A percentile compares a stretch with the other conserved stretches of the same genome.
Conservation (phyloP, 176 grass and related monocot species). For the Raddia guianensis region DNA sequence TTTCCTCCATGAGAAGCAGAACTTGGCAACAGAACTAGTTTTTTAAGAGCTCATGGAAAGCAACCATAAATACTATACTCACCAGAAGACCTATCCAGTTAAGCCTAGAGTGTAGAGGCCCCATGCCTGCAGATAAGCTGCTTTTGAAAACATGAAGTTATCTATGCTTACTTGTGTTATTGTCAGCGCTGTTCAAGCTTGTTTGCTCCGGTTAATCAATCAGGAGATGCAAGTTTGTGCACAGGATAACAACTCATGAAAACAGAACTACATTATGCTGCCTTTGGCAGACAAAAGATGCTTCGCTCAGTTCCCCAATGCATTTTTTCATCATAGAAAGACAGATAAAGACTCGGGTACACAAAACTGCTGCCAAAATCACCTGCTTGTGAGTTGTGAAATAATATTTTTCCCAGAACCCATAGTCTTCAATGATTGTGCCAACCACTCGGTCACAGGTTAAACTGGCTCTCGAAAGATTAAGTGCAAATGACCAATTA, state of each 20-base stretch:
- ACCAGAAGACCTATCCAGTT: slow-evolving; percentile 43
- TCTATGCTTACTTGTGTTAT: slow-evolving; percentile 35
- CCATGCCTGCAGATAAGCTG: slow-evolving; percentile 48
- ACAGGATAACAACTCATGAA: slow-evolving; percentile 4
- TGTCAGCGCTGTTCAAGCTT: slow-evolving; percentile 41
- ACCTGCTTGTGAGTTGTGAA: slow-evolving; percentile 20
- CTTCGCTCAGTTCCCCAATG: not conserved
- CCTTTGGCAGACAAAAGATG: slow-evolving; percentile 17
- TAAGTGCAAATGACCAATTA: slow-evolving; percentile 35
- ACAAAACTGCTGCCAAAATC: slow-evolving; percentile 27
- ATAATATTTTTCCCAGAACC: slow-evolving; percentile 21
- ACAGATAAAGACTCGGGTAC: slow-evolving; percentile 30
- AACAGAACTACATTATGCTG: slow-evolving; percentile 12
- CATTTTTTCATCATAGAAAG: slow-evolving; percentile 19
- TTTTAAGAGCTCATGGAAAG: slow-evolving; percentile 37
- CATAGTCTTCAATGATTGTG: slow-evolving; percentile 34
- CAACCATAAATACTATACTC: slow-evolving; percentile 41
- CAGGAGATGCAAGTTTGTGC: slow-evolving; percentile 14
- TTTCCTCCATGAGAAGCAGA: slow-evolving; percentile 32
- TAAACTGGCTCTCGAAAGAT: slow-evolving; percentile 20
- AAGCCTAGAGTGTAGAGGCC: slow-evolving; percentile 30
- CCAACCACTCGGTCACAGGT: slow-evolving; percentile 1
- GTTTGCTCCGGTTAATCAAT: slow-evolving; percentile 14
- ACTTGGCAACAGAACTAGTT: slow-evolving; percentile 35
- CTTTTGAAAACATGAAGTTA: slow-evolving; percentile 42